Conservation (phyloP, 2,329 filamentous ascomycete genomes). For the Penicillium occitanis region DNA sequence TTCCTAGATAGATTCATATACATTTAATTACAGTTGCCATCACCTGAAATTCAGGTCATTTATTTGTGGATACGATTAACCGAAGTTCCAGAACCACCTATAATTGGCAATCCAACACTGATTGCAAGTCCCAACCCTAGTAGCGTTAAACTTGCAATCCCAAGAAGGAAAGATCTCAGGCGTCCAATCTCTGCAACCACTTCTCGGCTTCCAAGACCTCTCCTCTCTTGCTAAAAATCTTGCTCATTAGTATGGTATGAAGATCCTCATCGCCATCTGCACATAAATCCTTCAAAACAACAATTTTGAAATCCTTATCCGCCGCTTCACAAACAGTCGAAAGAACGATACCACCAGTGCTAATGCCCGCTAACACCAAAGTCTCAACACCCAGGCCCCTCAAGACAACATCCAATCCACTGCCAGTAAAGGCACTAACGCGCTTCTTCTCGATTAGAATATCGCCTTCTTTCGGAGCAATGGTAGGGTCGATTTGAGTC, state of each 20-base stretch:
- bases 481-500: constrained; percentile 7
- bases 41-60: not conserved
- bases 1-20: constrained; percentile 1
- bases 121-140: not conserved
- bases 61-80: not conserved
- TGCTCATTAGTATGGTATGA: not conserved
- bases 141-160: not conserved
- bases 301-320: constrained; percentile 13
- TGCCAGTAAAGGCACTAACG: constrained; percentile 9
- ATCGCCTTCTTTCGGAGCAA: constrained; percentile 6
- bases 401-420: constrained; percentile 11
- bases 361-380: constrained; percentile 11
- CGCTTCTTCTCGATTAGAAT: constrained; percentile 14
- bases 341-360: constrained; percentile 11
- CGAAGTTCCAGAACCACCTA: not conserved
- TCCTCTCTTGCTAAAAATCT: constrained; percentile 9
- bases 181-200: constrained; percentile 8
- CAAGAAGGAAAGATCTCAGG: not conserved
- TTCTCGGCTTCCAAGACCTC: constrained; percentile 7
- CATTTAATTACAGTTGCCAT: not conserved
- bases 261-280: constrained; percentile 6
- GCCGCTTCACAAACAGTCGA: constrained; percentile 13
- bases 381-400: constrained; percentile 5
- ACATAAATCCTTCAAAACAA: constrained; percentile 5
- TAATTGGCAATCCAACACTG: not conserved